These are phyloP conservation scores for Mercurialis annua DNA, from an alignment of 345 rosid species.

Conservation along the genomic window DNA sequence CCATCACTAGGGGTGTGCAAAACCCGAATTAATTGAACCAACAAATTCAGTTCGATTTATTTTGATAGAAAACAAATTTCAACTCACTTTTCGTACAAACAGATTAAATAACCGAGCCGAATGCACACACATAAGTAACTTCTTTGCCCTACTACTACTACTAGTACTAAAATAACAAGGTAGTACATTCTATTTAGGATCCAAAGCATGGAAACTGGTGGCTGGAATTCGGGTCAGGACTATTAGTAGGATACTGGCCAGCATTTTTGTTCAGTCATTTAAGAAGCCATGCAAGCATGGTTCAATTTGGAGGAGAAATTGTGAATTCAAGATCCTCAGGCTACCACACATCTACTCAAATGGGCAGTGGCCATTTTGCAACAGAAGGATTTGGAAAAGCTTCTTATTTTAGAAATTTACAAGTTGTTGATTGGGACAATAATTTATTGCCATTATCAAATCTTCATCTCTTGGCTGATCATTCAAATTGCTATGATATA, in stretches of 20 bases:
- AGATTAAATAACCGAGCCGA: no score
- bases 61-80: no score
- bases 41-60: no score
- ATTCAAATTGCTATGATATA: slow-evolving; percentile 29
- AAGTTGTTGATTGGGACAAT: slow-evolving; percentile 37
- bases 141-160: slow-evolving; percentile 2
- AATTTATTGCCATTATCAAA: slow-evolving; percentile 28
- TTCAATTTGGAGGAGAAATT: slow-evolving; percentile 35
- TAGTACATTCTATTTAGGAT: slow-evolving; percentile 19
- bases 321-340: slow-evolving; percentile 31
- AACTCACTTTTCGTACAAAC: no score
- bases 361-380: slow-evolving; percentile 37
- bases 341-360: slow-evolving; percentile 30
- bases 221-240: slow-evolving; percentile 32
- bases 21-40: no score
- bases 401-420: slow-evolving; percentile 30
- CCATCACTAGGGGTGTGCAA: no score
- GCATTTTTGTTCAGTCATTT: slow-evolving; percentile 30
- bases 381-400: slow-evolving; percentile 35
- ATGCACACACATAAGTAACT: no score
- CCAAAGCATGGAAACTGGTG: slow-evolving; percentile 40
- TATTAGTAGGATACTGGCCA: slow-evolving; percentile 38
- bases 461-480: slow-evolving; percentile 31
- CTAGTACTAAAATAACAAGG: slow-evolving; percentile 5
- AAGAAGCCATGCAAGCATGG: slow-evolving; percentile 35